Conservation (phyloP, 1,284 basidiomycete species). For the Phenoliferia sp. region DNA sequence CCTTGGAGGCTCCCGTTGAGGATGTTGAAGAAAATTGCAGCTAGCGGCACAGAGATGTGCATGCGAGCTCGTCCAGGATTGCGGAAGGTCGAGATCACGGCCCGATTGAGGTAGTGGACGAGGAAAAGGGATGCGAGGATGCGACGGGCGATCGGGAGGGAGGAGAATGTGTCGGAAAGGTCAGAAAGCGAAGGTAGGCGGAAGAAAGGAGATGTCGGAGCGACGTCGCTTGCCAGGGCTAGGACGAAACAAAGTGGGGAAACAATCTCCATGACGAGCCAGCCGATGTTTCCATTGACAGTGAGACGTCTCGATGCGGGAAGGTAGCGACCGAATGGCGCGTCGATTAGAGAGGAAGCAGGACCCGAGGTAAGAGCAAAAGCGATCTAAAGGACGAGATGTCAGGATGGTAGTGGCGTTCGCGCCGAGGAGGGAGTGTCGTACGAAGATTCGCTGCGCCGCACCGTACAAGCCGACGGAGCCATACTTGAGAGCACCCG, state of each 20-base stretch:
- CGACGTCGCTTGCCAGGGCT: slow-evolving; percentile 15
- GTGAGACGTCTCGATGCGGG: slow-evolving; percentile 6
- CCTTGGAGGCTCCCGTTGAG: slow-evolving; percentile 23
- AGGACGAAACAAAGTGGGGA: slow-evolving; percentile 29
- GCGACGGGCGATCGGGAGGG: slow-evolving; percentile 15
- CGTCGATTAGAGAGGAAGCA: slow-evolving; percentile 28
- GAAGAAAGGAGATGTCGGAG: not conserved
- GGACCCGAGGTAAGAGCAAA: not conserved
- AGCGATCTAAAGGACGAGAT: not conserved
- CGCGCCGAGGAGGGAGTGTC: too few relatives aligned
- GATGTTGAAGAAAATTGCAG: slow-evolving; percentile 22
- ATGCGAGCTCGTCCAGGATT: slow-evolving; percentile 25
- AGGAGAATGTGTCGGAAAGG: not conserved
- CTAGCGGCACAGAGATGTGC: slow-evolving; percentile 20
- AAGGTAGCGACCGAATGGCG: slow-evolving; percentile 40
- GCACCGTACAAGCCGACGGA: slow-evolving; percentile 11
- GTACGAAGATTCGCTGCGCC: slow-evolving; percentile 15
- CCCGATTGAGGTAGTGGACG: slow-evolving; percentile 24
- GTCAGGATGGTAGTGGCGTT: too few relatives aligned
- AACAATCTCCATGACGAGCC: slow-evolving; percentile 37
- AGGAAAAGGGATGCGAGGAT: slow-evolving; percentile 19
- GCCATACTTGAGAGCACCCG: slow-evolving; percentile 3
- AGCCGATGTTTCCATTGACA: slow-evolving; percentile 39
- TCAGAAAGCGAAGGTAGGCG: not conserved
- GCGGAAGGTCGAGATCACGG: slow-evolving; percentile 18